Percentiles rank a stretch among this genome's conserved stretches.
Evolutionary conservation across 352 stramenopile species (phyloP).

Genomic region (Phytophthora agathidicida): DNA sequence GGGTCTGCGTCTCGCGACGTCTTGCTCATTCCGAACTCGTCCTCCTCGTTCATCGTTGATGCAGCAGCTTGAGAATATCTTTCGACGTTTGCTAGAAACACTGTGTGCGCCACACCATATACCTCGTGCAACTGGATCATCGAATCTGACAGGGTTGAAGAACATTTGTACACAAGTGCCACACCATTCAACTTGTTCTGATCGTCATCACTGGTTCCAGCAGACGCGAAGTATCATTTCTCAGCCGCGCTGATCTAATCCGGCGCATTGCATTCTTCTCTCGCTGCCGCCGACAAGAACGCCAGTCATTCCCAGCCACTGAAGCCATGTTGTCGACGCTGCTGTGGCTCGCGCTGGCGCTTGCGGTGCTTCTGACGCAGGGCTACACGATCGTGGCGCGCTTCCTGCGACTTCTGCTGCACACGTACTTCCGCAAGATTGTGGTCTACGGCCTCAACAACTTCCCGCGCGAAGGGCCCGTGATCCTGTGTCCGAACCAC

Average conservation of each 20-base stretch:
- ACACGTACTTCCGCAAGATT: slow-evolving; percentile 86
- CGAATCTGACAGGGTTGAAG: no score
- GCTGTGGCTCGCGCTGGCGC: slow-evolving; percentile 51
- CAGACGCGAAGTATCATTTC: slow-evolving; percentile 30
- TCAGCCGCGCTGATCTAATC: slow-evolving; percentile 7
- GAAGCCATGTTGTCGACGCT: slow-evolving; percentile 41
- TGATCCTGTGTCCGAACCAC: slow-evolving; percentile 84
- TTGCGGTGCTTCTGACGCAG: slow-evolving; percentile 57
- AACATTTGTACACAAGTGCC: no score
- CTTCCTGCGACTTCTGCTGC: slow-evolving; percentile 68
- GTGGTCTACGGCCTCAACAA: slow-evolving; percentile 81
- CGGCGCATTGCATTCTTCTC: slow-evolving; percentile 7
- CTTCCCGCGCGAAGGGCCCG: slow-evolving; percentile 74
- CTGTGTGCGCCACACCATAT: no score
- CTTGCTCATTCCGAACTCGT: slow-evolving; percentile 80
- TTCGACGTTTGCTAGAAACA: no score
- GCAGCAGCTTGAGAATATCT: neutral
- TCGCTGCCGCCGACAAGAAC: neutral
- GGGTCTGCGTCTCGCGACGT: slow-evolving; percentile 63
- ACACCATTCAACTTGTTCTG: no score
- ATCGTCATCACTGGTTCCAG: no score
- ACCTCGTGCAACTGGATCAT: no score
- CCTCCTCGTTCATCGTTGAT: slow-evolving; percentile 56
- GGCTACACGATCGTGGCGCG: slow-evolving; percentile 64
- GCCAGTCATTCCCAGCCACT: neutral